These are phyloP conservation scores for Tilletia horrida DNA, from an alignment of 1,284 basidiomycete genomes.

Conservation along the genomic window DNA sequence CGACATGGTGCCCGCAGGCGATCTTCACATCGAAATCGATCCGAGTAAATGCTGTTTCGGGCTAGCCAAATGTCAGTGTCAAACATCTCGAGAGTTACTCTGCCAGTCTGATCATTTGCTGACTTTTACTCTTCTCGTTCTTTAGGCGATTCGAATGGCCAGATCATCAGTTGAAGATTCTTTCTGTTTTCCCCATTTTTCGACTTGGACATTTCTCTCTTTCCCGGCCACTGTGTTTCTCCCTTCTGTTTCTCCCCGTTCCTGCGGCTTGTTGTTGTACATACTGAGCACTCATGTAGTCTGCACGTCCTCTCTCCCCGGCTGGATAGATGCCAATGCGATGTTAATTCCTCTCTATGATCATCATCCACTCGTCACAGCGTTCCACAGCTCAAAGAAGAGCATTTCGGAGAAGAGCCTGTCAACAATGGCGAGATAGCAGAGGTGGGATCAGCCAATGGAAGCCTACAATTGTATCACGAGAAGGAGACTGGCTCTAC, in stretches of 20 bases:
- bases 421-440: constrained; percentile 19
- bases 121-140: neutral
- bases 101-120: neutral
- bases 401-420: constrained; percentile 38
- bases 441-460: constrained; percentile 6
- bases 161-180: neutral
- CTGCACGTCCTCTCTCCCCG: too few species aligned
- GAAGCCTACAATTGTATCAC: too few species aligned
- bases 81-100: too few species aligned
- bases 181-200: too few species aligned
- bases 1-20: too few species aligned
- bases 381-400: constrained; percentile 12
- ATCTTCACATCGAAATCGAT: neutral
- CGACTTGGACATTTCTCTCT: too few species aligned
- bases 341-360: neutral
- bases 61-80: neutral
- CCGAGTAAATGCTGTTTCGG: neutral
- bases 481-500: too few species aligned
- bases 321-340: too few species aligned
- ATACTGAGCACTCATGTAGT: too few species aligned
- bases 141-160: neutral
- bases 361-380: neutral
- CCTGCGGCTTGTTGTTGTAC: too few species aligned
- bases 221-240: too few species aligned
- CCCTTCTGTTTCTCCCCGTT: too few species aligned